Base-by-base conservation (phyloP, 257 asterid genomes). In the Solanum dulcamara region DNA sequence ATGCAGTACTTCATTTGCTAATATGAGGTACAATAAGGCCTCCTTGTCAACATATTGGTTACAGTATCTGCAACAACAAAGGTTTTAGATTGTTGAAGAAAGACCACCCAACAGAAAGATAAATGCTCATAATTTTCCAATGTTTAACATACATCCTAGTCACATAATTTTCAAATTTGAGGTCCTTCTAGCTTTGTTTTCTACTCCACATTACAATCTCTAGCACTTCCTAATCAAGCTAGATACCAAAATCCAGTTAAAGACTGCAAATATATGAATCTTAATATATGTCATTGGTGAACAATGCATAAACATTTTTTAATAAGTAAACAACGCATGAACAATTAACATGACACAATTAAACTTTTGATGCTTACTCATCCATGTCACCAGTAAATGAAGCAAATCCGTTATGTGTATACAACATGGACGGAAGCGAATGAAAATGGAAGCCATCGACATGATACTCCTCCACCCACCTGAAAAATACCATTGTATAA, bases 381-480 rank as follows among this genome's bases (percentile, higher is more conserved):
- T 96, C 98, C 87, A 92, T 83, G 88, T 95, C 98, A 86, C 98
- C 99, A 81, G 97, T 95, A 90, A 96, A 94, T 70, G 97, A 86
- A 83, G 98, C 97, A 88, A 96, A 95, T 59, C 99, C 99, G 81
- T 95, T 96, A 91, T 96, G 98, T 5, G 98, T 96, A 90, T 96
- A 96, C 92, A 96, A 88, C 99, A 96, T 96, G 74, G 99, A 96
- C 84, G 98, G 85, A 80, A 96, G 95, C 40, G 99, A 96, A 86
- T 96, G 99, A 89, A 96, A 96, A 90, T 95, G 89, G 88, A 95
- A 95, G 84, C 99, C 99, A 89, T 96, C 99, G 37, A 96, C 60
- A 83, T 96, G 96, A 93, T 96, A 96, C 92, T 96, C 98, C 90
- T 88, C 94, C 89, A 95, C 90, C 99, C 99, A 96, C 98, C 99